These are phyloP conservation scores for Eutrema yunnanense DNA, from an alignment of 345 rosid species.

Conservation along the genomic window DNA sequence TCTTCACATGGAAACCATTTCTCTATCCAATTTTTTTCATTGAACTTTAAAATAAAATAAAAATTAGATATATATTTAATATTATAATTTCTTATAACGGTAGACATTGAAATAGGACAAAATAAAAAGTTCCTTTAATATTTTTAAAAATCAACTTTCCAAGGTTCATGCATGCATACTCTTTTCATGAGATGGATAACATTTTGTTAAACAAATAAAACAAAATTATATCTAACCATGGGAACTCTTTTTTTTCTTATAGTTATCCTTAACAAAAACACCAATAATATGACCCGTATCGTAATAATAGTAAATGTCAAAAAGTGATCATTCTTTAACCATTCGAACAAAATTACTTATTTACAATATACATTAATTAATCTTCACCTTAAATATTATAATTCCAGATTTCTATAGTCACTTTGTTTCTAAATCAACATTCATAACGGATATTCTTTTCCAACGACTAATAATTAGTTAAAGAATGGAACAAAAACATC, in stretches of 20 bases:
- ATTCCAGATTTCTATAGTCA: background rate
- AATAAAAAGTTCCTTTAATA: constrained; percentile 8
- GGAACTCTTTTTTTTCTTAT: background rate
- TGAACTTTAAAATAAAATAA: background rate
- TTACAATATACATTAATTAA: background rate
- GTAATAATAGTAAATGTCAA: constrained; percentile 3
- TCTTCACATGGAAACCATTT: constrained; percentile 24
- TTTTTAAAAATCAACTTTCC: background rate
- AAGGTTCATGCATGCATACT: constrained; percentile 31
- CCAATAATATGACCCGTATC: constrained; percentile 20
- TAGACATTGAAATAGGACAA: constrained; percentile 13
- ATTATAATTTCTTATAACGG: constrained; percentile 24
- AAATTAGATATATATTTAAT: background rate
- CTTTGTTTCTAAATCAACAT: background rate
- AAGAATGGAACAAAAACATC: constrained; percentile 27
- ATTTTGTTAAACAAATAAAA: constrained; percentile 6
- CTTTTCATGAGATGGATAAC: constrained; percentile 25
- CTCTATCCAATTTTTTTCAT: background rate
- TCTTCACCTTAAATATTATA: background rate
- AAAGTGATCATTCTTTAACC: background rate
- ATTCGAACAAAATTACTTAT: background rate
- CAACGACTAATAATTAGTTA: background rate
- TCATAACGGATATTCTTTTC: background rate
- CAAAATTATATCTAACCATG: constrained; percentile 7
- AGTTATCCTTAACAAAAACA: constrained; percentile 14